A percentile compares a stretch with the other conserved stretches of the same genome.
phyloP scores from a whole-genome alignment of 768 basidiomycete species.

The Suillus weaverae region DNA sequence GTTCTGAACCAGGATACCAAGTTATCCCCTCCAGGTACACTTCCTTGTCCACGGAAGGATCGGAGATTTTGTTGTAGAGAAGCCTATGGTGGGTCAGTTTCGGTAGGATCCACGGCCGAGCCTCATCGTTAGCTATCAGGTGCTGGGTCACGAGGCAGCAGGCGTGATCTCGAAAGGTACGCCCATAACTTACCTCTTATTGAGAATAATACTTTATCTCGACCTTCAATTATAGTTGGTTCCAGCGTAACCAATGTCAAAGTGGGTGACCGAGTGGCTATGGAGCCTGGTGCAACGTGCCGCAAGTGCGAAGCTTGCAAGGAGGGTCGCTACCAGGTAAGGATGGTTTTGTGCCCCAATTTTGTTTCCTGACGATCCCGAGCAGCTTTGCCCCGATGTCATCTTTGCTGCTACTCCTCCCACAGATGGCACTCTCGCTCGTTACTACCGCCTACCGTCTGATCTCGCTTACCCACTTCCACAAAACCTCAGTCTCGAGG shows the following conservation, averaged over 20 bases:
- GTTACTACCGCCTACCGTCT: conserved; percentile 84
- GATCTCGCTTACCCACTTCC: conserved; percentile 86
- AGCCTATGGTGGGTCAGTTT: conserved; percentile 63
- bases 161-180: conserved; percentile 73
- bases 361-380: conserved; percentile 3
- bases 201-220: neutral
- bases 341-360: conserved; percentile 3
- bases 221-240: conserved; percentile 53
- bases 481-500: conserved; percentile 82
- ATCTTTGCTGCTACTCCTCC: conserved; percentile 93
- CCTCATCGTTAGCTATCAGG: conserved; percentile 42
- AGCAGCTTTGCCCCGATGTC: conserved; percentile 81
- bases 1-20: conserved; percentile 10
- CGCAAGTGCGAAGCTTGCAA: conserved; percentile 84
- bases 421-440: conserved; percentile 82
- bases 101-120: neutral
- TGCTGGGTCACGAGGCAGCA: conserved; percentile 92
- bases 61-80: conserved; percentile 75
- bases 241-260: conserved; percentile 72
- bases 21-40: conserved; percentile 54
- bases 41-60: conserved; percentile 79
- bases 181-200: neutral
- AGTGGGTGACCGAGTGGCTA: conserved; percentile 83
- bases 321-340: conserved; percentile 78
- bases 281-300: conserved; percentile 91